Evolutionary conservation across 2,329 filamentous ascomycete species (phyloP).

Genomic region (Fusarium humuli): DNA sequence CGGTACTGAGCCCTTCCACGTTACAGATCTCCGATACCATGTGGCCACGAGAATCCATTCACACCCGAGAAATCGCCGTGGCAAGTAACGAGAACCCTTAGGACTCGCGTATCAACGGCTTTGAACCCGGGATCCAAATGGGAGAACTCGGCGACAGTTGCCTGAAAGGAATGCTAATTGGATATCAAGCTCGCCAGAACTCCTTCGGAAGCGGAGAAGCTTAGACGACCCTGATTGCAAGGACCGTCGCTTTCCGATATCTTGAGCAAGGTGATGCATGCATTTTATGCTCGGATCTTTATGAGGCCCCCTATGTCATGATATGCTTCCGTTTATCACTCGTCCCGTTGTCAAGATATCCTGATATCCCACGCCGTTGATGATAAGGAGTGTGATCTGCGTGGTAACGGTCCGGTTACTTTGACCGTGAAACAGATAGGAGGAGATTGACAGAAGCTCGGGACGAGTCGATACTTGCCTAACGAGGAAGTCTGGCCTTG

Average conservation of each 20-base stretch:
- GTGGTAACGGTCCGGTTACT: conserved; percentile 7
- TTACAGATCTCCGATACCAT: neutral
- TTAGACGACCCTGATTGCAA: conserved; percentile 32
- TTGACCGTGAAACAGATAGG: conserved; percentile 6
- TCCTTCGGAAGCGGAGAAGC: conserved; percentile 38
- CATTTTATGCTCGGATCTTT: conserved; percentile 7
- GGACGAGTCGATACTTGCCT: conserved; percentile 36
- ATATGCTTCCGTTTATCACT: neutral
- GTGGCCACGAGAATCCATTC: neutral
- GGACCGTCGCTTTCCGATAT: conserved; percentile 39
- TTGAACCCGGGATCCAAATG: conserved; percentile 5
- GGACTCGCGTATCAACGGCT: conserved; percentile 14
- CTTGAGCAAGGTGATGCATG: conserved; percentile 32
- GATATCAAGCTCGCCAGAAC: conserved; percentile 13
- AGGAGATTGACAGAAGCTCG: conserved; percentile 26
- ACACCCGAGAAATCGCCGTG: conserved; percentile 15
- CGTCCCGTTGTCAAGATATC: conserved; percentile 3
- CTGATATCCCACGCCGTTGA: neutral
- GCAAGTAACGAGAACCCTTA: neutral
- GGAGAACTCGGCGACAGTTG: conserved; percentile 9
- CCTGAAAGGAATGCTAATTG: conserved; percentile 25
- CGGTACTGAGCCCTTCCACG: neutral
- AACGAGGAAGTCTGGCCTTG: conserved; percentile 21
- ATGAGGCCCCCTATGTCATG: conserved; percentile 16
- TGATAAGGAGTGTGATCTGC: conserved; percentile 3